These are phyloP conservation scores for Chamaecrista fasciculata DNA, from an alignment of 306 rosid species.

Conservation along the genomic window DNA sequence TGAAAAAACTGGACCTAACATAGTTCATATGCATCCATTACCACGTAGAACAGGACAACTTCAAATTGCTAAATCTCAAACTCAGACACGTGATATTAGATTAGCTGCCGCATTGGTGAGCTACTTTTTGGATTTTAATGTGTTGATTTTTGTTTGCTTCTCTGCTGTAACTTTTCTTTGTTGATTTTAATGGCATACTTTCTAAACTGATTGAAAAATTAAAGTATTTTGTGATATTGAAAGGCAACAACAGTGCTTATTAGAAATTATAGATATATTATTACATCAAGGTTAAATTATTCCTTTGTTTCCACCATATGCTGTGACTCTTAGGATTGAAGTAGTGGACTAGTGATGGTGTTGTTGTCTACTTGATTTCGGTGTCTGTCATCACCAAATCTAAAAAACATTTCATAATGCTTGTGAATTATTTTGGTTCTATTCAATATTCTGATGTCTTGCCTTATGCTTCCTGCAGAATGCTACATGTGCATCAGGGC, in stretches of 20 bases:
- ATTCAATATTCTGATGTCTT: conserved; percentile 20
- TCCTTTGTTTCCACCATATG: background rate
- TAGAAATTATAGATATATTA: background rate
- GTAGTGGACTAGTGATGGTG: background rate
- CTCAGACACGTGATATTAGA: conserved; percentile 32
- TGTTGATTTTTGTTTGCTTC: conserved; percentile 11
- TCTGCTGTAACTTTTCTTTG: background rate
- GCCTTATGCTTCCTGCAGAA: conserved; percentile 40
- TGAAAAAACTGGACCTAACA: conserved; percentile 28
- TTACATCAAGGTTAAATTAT: background rate
- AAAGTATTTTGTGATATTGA: background rate
- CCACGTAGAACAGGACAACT: conserved; percentile 36
- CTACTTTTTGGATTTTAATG: conserved; percentile 13
- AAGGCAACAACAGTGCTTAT: background rate
- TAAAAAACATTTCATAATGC: conserved; percentile 9
- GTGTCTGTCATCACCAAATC: background rate
- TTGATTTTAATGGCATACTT: background rate
- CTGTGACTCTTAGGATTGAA: background rate
- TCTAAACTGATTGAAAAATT: background rate
- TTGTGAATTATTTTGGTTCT: background rate
- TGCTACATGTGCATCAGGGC: conserved; percentile 58
- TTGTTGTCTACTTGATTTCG: background rate
- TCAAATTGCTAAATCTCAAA: conserved; percentile 29
- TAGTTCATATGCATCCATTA: conserved; percentile 30
- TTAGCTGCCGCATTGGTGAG: conserved; percentile 62